These are phyloP conservation scores for Lactifluus hygrophoroides DNA, from an alignment of 768 basidiomycete genomes.

Conservation along the genomic window DNA sequence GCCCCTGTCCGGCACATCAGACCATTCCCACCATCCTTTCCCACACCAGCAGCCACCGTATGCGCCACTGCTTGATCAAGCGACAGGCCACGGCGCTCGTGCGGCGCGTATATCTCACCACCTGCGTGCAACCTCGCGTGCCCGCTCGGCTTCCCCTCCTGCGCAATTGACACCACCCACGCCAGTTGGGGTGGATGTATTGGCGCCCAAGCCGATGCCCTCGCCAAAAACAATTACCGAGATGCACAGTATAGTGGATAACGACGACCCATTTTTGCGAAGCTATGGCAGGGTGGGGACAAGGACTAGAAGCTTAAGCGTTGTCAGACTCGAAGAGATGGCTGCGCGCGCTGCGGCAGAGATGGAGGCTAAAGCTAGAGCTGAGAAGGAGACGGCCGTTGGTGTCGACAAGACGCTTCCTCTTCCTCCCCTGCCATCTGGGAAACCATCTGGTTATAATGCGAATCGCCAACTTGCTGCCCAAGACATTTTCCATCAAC, in stretches of 20 bases:
- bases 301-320: slow-evolving; percentile 46
- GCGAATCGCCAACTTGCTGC: slow-evolving; percentile 23
- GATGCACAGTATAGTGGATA: not conserved
- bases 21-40: slow-evolving; percentile 28
- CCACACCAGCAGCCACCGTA: slow-evolving; percentile 8
- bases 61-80: slow-evolving; percentile 28
- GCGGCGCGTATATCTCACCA: slow-evolving; percentile 53
- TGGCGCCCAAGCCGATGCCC: slow-evolving; percentile 60
- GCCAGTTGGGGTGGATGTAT: slow-evolving; percentile 24
- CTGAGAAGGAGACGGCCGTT: slow-evolving; percentile 17
- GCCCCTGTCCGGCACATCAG: slow-evolving; percentile 25
- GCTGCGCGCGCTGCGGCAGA: slow-evolving; percentile 38
- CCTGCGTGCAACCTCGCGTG: slow-evolving; percentile 45
- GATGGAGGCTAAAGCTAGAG: slow-evolving; percentile 20
- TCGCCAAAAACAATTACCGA: slow-evolving; percentile 46
- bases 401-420: slow-evolving; percentile 52
- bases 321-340: slow-evolving; percentile 64
- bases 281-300: slow-evolving; percentile 12
- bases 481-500: slow-evolving; percentile 27
- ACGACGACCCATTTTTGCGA: not conserved
- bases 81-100: slow-evolving; percentile 54
- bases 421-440: slow-evolving; percentile 44
- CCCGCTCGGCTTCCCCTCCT: slow-evolving; percentile 55
- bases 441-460: slow-evolving; percentile 25
- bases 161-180: slow-evolving; percentile 31